phyloP scores from a whole-genome alignment of 2,329 filamentous ascomycete species.

The Microsporum audouinii region DNA sequence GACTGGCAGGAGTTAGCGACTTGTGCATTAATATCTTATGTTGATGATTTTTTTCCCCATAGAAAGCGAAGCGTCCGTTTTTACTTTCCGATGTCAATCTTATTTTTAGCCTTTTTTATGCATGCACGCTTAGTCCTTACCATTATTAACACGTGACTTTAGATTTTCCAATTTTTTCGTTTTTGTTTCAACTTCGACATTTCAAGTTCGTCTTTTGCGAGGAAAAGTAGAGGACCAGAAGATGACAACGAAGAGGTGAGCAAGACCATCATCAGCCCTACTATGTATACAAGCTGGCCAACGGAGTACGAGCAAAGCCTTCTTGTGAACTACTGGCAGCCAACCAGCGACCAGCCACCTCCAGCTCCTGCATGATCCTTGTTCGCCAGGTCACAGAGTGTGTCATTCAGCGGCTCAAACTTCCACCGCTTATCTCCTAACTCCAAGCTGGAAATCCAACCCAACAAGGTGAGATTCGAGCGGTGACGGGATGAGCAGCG shows the following conservation, averaged over 20 bases:
- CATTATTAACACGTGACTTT: neutral
- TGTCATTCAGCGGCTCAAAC: neutral
- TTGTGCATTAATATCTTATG: neutral
- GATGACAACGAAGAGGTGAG: neutral
- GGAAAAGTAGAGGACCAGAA: neutral
- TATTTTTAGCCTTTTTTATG: neutral
- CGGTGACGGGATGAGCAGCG: neutral
- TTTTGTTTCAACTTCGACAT: neutral
- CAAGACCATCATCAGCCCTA: neutral
- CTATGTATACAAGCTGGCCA: neutral
- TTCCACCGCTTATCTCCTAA: conserved; percentile 4
- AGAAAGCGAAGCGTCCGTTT: neutral
- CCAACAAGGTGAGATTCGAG: neutral
- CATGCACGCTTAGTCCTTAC: neutral
- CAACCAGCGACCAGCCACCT: neutral
- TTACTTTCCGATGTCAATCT: neutral
- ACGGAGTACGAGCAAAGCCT: neutral
- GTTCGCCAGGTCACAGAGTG: neutral
- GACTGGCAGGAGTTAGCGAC: neutral
- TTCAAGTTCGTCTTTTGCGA: neutral
- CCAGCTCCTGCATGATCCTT: conserved; percentile 1
- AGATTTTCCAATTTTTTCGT: neutral
- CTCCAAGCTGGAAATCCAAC: neutral
- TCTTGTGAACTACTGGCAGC: neutral
- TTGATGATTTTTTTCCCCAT: neutral